These are phyloP conservation scores for Lagenidium sp. DNA, from an alignment of 352 stramenopile species.

Conservation along the genomic window DNA sequence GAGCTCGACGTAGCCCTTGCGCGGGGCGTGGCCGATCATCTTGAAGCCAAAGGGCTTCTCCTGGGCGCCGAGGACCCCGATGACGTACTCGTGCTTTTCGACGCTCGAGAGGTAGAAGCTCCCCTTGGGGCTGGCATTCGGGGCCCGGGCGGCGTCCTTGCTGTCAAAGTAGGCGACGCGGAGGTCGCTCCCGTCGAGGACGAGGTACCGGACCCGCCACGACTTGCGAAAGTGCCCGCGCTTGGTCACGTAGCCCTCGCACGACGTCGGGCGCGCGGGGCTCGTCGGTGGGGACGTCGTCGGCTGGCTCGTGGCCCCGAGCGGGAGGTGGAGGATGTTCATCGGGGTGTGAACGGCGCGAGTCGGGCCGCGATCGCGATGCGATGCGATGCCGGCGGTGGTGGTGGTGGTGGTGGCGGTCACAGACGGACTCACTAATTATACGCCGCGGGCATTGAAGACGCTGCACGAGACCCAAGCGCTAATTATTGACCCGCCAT, in stretches of 20 bases:
- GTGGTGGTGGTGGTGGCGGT: too few relatives aligned
- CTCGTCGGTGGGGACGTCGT: not conserved
- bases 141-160: conserved; percentile 32
- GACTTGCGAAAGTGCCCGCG: conserved; percentile 79
- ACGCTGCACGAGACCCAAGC: too few relatives aligned
- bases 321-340: conserved; percentile 48
- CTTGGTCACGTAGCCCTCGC: conserved; percentile 83
- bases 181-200: conserved; percentile 62
- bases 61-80: conserved; percentile 48
- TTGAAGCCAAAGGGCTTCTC: conserved; percentile 82
- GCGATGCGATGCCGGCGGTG: too few relatives aligned
- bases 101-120: conserved; percentile 71
- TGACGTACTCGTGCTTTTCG: conserved; percentile 72
- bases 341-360: conserved; percentile 12
- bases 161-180: conserved; percentile 72
- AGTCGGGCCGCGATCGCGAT: too few relatives aligned
- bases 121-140: conserved; percentile 30
- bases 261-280: conserved; percentile 28
- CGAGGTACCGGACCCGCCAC: conserved; percentile 71
- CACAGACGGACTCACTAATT: too few relatives aligned
- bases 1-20: conserved; percentile 71
- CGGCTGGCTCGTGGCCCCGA: conserved; percentile 13
- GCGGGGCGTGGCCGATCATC: conserved; percentile 70
- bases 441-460: too few relatives aligned
- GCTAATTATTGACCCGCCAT: too few relatives aligned